These are phyloP conservation scores for Amylostereum chailletii DNA, from an alignment of 1,284 basidiomycete genomes.

Conservation along the genomic window DNA sequence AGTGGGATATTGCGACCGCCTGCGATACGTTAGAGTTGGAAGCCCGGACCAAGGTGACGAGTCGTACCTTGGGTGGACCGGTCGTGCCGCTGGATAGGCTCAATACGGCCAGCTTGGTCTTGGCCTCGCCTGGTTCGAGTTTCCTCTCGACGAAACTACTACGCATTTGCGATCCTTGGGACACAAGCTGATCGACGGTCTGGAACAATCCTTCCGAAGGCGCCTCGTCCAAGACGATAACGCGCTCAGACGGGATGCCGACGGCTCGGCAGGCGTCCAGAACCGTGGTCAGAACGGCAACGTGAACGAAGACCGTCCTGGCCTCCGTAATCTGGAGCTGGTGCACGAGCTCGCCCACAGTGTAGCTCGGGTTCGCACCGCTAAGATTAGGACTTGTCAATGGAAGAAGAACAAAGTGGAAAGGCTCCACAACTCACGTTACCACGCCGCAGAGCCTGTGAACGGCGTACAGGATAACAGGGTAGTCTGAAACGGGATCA, in stretches of 20 bases:
- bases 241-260: slow-evolving; percentile 42
- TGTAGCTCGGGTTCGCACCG: slow-evolving; percentile 64
- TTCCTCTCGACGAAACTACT: slow-evolving; percentile 38
- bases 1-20: slow-evolving; percentile 68
- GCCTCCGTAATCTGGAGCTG: slow-evolving; percentile 49
- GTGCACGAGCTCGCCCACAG: slow-evolving; percentile 55
- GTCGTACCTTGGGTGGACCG: slow-evolving; percentile 56
- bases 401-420: slow-evolving; percentile 27
- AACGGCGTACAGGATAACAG: slow-evolving; percentile 63
- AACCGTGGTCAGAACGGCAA: slow-evolving; percentile 40
- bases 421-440: slow-evolving; percentile 10
- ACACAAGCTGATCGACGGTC: slow-evolving; percentile 47
- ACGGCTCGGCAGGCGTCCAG: slow-evolving; percentile 40
- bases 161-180: slow-evolving; percentile 36
- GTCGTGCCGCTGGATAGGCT: slow-evolving; percentile 81
- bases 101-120: slow-evolving; percentile 63
- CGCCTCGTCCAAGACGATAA: slow-evolving; percentile 44
- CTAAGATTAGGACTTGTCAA: slow-evolving; percentile 16
- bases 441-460: slow-evolving; percentile 67
- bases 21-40: slow-evolving; percentile 15
- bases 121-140: slow-evolving; percentile 55
- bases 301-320: slow-evolving; percentile 48
- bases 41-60: too few relatives aligned
- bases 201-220: slow-evolving; percentile 7
- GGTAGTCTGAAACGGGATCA: slow-evolving; percentile 45